A percentile compares a stretch with the other conserved stretches of the same genome.
These are phyloP conservation scores for Colletotrichum caudatum DNA, from an alignment of 2,329 filamentous ascomycete genomes.

Conservation along the genomic window DNA sequence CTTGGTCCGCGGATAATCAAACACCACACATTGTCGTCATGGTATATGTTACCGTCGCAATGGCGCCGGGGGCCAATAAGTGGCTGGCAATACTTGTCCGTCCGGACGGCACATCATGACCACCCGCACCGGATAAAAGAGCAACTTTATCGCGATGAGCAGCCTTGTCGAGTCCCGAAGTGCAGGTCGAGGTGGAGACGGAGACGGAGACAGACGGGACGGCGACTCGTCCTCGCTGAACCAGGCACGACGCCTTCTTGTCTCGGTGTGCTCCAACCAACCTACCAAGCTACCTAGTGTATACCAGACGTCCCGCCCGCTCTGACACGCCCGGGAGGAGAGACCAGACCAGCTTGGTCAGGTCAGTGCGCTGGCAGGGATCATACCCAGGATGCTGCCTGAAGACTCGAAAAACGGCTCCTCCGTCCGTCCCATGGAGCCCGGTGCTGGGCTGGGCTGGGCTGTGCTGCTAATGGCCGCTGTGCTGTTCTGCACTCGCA, in stretches of 20 bases:
- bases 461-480: conserved; percentile 10
- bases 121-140: neutral
- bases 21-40: neutral
- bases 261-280: conserved; percentile 23
- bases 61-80: neutral
- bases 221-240: neutral
- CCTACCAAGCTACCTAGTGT: no score
- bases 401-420: conserved; percentile 15
- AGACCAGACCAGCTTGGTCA: conserved; percentile 25
- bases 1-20: neutral
- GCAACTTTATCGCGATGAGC: neutral
- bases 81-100: neutral
- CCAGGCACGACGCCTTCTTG: neutral
- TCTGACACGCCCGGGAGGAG: conserved; percentile 34
- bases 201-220: neutral
- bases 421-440: conserved; percentile 21
- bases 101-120: neutral
- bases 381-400: conserved; percentile 25
- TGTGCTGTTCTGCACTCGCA: conserved; percentile 10
- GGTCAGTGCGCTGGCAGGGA: conserved; percentile 36
- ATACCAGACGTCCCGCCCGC: conserved; percentile 25
- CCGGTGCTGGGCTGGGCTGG: conserved; percentile 15
- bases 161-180: neutral
- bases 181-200: neutral
- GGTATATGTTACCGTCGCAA: neutral